Base-by-base conservation (phyloP, 2,329 filamentous ascomycete genomes). In the Nemania sp. region DNA sequence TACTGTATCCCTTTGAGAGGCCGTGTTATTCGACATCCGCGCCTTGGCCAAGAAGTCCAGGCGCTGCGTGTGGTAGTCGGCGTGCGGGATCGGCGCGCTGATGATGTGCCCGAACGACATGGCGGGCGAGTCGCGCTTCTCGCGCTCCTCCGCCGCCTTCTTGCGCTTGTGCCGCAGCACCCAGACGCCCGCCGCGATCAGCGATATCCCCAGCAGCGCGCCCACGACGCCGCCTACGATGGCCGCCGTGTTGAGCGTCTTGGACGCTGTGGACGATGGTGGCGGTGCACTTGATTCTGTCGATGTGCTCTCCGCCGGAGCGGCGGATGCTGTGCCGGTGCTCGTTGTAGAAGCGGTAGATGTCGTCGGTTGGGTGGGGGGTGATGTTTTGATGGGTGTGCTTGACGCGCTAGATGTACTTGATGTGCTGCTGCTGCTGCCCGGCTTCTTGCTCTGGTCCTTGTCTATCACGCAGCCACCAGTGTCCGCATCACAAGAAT, bases 391-490 rank as follows among this genome's bases (percentile, higher is more conserved):
- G 8, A 28, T 12, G 8, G 54, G 9, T n/a, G 61, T 40, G 3
- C 4, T 9, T 31, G 52, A 40, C 7, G 61, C 6, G n/a, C 46
- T 24, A 5, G 56, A 46, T 3, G 49, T 30, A 15, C 52, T 40
- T 14, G 58, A 48, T 24, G 48, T 37, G n/a, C n/a, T n/a, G n/a
- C n/a, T n/a, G n/a, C 4, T 50, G 15, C n/a, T n/a, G 40, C 34
- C 53, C 7, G 68, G 68, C 47, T 61, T 64, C 60, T 65, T 43
- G 66, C 63, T 73, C 64, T 86, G 80, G 63, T 86, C 77, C 14
- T 72, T 57, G 57, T 84, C 69, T 61, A 73, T 75, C 9, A 75
- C 67, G 63, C 88, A 91, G 56, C 73, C 53, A 36, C 72, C 72
- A 47, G 8, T 50, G 8, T 2, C 17, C 14, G 66, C 67, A 30